Conservation (phyloP, 768 basidiomycete genomes). For the Suillus brevipes region DNA sequence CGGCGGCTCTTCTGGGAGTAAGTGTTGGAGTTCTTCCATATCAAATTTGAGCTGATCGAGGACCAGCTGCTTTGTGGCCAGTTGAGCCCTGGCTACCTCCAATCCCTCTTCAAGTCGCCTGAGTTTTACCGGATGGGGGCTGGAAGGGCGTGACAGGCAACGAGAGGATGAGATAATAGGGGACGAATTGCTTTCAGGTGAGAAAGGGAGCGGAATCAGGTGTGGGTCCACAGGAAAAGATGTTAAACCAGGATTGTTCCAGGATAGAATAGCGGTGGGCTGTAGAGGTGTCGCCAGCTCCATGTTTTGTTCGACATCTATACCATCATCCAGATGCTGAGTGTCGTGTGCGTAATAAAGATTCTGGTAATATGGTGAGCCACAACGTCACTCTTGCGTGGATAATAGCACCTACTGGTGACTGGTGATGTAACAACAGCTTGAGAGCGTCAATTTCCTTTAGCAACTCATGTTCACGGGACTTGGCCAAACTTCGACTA, state of each 20-base stretch:
- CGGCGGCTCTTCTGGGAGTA: neutral
- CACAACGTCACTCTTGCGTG: neutral
- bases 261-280: conserved; percentile 31
- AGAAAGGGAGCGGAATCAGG: conserved; percentile 20
- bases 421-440: conserved; percentile 5
- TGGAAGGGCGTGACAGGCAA: conserved; percentile 11
- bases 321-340: conserved; percentile 32
- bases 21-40: conserved; percentile 20
- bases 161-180: conserved; percentile 10
- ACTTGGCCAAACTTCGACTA: conserved; percentile 20
- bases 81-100: conserved; percentile 20
- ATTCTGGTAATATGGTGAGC: conserved; percentile 10
- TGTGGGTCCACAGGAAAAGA: conserved; percentile 7
- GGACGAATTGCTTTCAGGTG: conserved; percentile 22
- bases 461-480: conserved; percentile 36
- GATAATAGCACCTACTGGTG: conserved; percentile 7
- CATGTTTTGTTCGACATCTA: conserved; percentile 47
- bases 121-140: conserved; percentile 18
- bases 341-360: conserved; percentile 10
- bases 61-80: conserved; percentile 24
- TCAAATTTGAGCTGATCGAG: conserved; percentile 23
- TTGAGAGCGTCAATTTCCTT: conserved; percentile 29
- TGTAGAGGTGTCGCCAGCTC: conserved; percentile 52
- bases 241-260: neutral
- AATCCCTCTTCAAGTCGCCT: conserved; percentile 22